phyloP scores from a whole-genome alignment of 805 yeast species.

The Millerozyma acaciae region DNA sequence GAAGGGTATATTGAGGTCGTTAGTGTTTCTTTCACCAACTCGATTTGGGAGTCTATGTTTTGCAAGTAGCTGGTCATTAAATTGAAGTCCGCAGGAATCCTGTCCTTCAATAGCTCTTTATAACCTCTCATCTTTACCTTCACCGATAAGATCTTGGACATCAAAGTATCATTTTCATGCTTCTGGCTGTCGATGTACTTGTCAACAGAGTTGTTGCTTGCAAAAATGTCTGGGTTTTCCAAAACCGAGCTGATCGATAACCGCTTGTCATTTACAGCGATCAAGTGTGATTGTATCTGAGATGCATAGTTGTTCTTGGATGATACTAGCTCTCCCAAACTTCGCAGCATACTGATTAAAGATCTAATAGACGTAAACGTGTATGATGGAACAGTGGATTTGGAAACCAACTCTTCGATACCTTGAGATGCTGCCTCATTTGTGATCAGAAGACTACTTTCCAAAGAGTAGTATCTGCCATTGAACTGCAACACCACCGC shows the following conservation, averaged over 20 bases:
- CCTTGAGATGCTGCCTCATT: not conserved
- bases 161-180: conserved; percentile 19
- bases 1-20: conserved; percentile 18
- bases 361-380: conserved; percentile 28
- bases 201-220: conserved; percentile 9
- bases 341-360: conserved; percentile 18
- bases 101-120: conserved; percentile 13
- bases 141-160: conserved; percentile 18
- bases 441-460: conserved; percentile 5
- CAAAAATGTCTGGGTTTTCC: conserved; percentile 6
- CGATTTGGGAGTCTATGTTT: conserved; percentile 22
- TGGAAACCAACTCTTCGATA: not conserved
- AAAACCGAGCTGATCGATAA: not conserved
- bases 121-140: conserved; percentile 20
- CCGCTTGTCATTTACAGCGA: not conserved
- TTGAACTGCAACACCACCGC: conserved; percentile 19
- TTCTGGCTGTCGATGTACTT: conserved; percentile 17
- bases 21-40: conserved; percentile 25
- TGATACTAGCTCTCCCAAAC: conserved; percentile 25
- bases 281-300: conserved; percentile 13
- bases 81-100: conserved; percentile 12
- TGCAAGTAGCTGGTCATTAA: conserved; percentile 21
- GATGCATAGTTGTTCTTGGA: conserved; percentile 19
- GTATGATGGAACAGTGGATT: conserved; percentile 15
- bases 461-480: conserved; percentile 17